Base-by-base conservation (phyloP, 2,329 filamentous ascomycete genomes). In the Calonectria henricotiae region DNA sequence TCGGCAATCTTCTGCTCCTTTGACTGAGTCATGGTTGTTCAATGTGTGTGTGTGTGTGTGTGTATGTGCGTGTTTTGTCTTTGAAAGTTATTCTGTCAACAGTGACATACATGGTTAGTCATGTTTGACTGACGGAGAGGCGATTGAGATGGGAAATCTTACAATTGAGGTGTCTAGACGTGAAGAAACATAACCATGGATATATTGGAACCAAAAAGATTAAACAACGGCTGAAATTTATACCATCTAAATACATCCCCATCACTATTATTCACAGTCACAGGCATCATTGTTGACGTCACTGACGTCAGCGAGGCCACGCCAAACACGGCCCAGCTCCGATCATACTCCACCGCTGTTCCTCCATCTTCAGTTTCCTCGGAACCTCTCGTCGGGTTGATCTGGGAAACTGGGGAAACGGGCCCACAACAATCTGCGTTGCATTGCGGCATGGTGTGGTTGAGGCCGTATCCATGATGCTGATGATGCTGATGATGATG, bases 1-100 rank as follows among this genome's bases (percentile, higher is more conserved):
- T 93, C 83, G 63, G 91, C 89, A 79, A 95, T 92, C 82, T 92
- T 85, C 66, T 92, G 85, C 73, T 85, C 80, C 82, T 93, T 94
- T 83, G 85, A 85, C 67, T 85, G 78, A 74, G 83, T 71, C 85
- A 87, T 20, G 20, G 20, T 87, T 39, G 49, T 75, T 65, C 17
- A 35, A 44, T 62, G 2, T 46, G 5, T 46, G n/a, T 46, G 4
- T 6, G 17, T 47, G 20, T 7, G 27, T 30, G 27, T 30, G 7
- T 30, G 27, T 30, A 7, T 30, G 27, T 30, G 27, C 27, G 27
- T 30, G 27, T 30, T 47, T 25, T 7, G 9, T 47, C 20, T 47
- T 13, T 47, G 12, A 2, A 17, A 17, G 49, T 6, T 27, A 35
- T 8, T 51, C 27, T 51, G 15, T 3, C 11, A 43, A n/a, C 6